Conservation (phyloP, 2,329 filamentous ascomycete genomes). For the Rutstroemia sp. region DNA sequence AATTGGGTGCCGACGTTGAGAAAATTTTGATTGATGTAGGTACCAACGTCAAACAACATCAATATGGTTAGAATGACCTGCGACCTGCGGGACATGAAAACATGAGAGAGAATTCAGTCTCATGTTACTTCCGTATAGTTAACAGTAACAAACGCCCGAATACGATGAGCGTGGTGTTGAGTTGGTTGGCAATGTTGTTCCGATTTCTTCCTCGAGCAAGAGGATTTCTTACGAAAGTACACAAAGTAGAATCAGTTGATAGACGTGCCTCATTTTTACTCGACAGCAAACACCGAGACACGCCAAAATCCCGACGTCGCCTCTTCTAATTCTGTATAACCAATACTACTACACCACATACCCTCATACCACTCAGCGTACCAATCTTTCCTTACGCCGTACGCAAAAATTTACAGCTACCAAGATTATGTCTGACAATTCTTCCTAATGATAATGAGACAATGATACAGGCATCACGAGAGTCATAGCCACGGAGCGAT, state of each 20-base stretch:
- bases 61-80: too few species aligned
- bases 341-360: conserved; percentile 26
- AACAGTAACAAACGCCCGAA: too few species aligned
- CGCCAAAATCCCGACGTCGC: neutral
- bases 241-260: neutral
- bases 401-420: neutral
- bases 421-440: neutral
- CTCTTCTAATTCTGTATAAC: conserved; percentile 1
- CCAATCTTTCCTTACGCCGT: neutral
- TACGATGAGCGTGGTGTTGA: too few species aligned
- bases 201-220: neutral
- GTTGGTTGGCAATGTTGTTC: too few species aligned
- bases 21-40: too few species aligned
- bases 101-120: too few species aligned
- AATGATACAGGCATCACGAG: neutral
- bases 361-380: conserved; percentile 18
- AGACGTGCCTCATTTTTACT: conserved; percentile 24
- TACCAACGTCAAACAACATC: too few species aligned
- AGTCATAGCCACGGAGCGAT: conserved; percentile 6
- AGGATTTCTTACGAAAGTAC: too few species aligned
- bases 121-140: too few species aligned
- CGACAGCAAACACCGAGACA: conserved; percentile 8
- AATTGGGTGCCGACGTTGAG: too few species aligned
- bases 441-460: neutral
- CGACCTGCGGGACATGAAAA: too few species aligned